These are phyloP conservation scores for Infundibulicybe gibba DNA, from an alignment of 768 basidiomycete genomes.

Conservation along the genomic window DNA sequence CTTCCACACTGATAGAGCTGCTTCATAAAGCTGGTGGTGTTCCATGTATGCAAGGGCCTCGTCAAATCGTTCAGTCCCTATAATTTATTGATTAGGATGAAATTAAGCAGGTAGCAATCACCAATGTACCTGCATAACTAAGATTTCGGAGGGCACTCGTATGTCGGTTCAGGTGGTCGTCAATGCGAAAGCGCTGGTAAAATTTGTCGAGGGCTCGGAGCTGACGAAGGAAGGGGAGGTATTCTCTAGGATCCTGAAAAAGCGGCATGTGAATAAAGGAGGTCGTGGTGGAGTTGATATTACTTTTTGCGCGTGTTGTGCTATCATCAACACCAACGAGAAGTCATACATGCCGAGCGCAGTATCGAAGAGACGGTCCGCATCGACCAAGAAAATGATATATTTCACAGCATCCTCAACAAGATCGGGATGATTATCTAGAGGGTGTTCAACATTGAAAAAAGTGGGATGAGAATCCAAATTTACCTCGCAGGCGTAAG, in stretches of 20 bases:
- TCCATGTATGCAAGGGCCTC: slow-evolving; percentile 82
- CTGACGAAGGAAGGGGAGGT: slow-evolving; percentile 93
- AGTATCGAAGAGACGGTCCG: slow-evolving; percentile 85
- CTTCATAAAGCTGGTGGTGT: slow-evolving; percentile 68
- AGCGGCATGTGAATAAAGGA: no score
- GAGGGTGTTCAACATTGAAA: background rate
- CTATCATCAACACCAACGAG: slow-evolving; percentile 90
- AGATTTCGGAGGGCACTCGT: slow-evolving; percentile 75
- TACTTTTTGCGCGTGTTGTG: slow-evolving; percentile 96
- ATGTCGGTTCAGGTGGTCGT: slow-evolving; percentile 83
- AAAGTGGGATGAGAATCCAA: background rate
- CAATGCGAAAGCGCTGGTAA: slow-evolving; percentile 88
- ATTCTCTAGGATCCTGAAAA: slow-evolving; percentile 90
- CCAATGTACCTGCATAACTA: slow-evolving; percentile 56
- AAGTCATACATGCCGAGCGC: slow-evolving; percentile 99
- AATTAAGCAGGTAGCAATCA: background rate
- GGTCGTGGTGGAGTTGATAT: no score
- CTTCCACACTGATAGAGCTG: slow-evolving; percentile 74
- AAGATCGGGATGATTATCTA: slow-evolving; percentile 48
- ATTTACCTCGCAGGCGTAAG: slow-evolving; percentile 72
- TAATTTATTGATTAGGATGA: background rate
- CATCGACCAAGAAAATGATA: slow-evolving; percentile 96
- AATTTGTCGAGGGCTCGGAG: slow-evolving; percentile 74
- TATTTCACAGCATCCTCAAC: slow-evolving; percentile 98
- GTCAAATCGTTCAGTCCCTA: slow-evolving; percentile 69